A percentile compares a stretch with the other conserved stretches of the same genome.
phyloP scores from a whole-genome alignment of 495 filamentous ascomycete genomes.

The Aspergillus mulundensis region DNA sequence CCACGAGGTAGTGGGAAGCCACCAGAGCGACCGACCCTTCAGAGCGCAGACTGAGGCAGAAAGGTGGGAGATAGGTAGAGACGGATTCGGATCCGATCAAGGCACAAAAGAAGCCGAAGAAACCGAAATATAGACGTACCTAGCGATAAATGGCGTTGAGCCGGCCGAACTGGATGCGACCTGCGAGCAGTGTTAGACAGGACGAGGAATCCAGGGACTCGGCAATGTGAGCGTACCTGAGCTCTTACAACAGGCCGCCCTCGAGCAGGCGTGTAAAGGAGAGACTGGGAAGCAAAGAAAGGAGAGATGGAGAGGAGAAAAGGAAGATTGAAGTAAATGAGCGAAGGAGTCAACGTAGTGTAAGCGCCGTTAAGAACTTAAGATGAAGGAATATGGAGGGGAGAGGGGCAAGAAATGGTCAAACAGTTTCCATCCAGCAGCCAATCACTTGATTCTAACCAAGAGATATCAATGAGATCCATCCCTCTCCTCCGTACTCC shows the following conservation, averaged over 20 bases:
- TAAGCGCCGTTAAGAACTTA: constrained; percentile 5
- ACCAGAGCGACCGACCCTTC: background rate
- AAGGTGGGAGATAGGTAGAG: no score
- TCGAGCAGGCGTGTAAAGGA: background rate
- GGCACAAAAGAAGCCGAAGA: no score
- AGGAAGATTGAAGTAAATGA: background rate
- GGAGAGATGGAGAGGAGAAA: background rate
- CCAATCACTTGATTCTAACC: no score
- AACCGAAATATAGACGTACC: constrained; percentile 2
- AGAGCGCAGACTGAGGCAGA: no score
- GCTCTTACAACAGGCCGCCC: constrained; percentile 1
- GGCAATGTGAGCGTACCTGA: background rate
- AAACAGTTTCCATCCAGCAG: background rate
- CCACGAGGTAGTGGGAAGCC: background rate
- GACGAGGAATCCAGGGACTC: constrained; percentile 7
- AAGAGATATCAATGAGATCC: background rate
- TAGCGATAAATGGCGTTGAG: background rate
- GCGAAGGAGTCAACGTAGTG: background rate
- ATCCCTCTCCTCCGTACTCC: background rate
- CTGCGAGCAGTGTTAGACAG: background rate
- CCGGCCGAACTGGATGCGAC: background rate
- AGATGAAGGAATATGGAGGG: background rate
- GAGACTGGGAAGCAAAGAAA: background rate
- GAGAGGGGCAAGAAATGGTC: background rate
- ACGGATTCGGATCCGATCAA: no score